Base-by-base conservation (phyloP, 2,329 filamentous ascomycete species). In the Hyphodiscus sp. region DNA sequence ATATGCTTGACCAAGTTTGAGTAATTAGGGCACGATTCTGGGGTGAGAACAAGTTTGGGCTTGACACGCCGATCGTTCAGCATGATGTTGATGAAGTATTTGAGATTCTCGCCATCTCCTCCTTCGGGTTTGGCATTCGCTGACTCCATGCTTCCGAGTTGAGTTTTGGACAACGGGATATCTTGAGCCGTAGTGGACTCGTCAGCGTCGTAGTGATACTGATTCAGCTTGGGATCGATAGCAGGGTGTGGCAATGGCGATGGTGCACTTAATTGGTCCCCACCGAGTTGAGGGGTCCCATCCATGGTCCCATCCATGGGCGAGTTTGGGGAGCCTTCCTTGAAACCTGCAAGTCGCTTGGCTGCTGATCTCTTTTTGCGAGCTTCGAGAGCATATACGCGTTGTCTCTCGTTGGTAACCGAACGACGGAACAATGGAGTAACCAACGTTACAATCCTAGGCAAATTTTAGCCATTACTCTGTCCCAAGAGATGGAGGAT, bases 381-480 rank as follows among this genome's bases (percentile, higher is more conserved):
- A 20, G 54, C 56, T 23, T 63, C 57, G 16, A 58, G 45, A 16
- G 63, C 65, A 55, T 68, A 68, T 20, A 55, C 50, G 29, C 65
- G 58, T 58, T 68, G 65, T 41, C 63, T 59, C 52, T 68, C 66
- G 47, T 69, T 69, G n/a, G 64, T 68, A 9, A 69, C 65, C 60
- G 66, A 63, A 9, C 67, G 65, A 15, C 66, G 63, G 45, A 69
- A 50, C 9, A 69, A 52, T 33, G 65, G 66, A 20, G 59, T 66
- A 19, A 68, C 55, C 7, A 59, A 49, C 8, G 58, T 49, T 2
- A 65, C 63, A 16, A 68, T 57, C 51, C 65, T 68, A 44, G 20
- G 19, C 7, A 23, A 13, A 29, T 43, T 44, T 41, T 63, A 53
- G 64, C 53, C 49, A 52, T 42, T 20, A 42, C 20, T 47, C 38